phyloP scores from a whole-genome alignment of 179 eudicot species.

The Beta macrorhiza region DNA sequence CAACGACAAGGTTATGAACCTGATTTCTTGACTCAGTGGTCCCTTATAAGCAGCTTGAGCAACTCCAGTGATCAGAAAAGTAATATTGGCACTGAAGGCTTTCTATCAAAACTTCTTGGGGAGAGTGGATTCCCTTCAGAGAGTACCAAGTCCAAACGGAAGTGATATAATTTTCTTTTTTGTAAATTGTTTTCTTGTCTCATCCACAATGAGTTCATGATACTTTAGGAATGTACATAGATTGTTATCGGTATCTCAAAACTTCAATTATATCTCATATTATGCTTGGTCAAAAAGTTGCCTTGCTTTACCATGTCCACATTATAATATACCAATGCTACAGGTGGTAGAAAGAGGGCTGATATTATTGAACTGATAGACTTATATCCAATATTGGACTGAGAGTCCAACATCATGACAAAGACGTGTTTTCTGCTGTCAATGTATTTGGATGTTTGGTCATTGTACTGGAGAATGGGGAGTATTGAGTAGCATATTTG shows the following conservation, averaged over 20 bases:
- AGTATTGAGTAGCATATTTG: too few relatives aligned
- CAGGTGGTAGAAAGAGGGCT: too few relatives aligned
- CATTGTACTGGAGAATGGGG: too few relatives aligned
- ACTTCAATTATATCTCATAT: not conserved
- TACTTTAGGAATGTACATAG: conserved; percentile 4
- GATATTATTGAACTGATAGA: too few relatives aligned
- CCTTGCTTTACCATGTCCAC: not conserved
- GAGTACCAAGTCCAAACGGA: conserved; percentile 13
- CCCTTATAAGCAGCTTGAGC: conserved; percentile 64
- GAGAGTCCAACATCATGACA: not conserved
- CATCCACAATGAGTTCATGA: not conserved
- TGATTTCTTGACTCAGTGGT: conserved; percentile 81
- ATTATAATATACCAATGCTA: too few relatives aligned
- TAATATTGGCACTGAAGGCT: conserved; percentile 31
- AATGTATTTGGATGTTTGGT: too few relatives aligned
- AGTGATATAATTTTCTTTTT: not conserved
- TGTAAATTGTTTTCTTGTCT: not conserved
- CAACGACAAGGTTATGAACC: conserved; percentile 73
- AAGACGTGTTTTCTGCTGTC: too few relatives aligned
- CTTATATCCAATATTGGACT: too few relatives aligned
- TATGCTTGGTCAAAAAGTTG: not conserved
- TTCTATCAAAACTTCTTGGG: conserved; percentile 67
- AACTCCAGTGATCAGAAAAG: conserved; percentile 36
- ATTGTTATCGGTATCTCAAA: not conserved
- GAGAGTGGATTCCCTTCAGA: conserved; percentile 54